These are phyloP conservation scores for Scortechinia acanthostroma DNA, from an alignment of 2,329 filamentous ascomycete genomes.

Conservation along the genomic window DNA sequence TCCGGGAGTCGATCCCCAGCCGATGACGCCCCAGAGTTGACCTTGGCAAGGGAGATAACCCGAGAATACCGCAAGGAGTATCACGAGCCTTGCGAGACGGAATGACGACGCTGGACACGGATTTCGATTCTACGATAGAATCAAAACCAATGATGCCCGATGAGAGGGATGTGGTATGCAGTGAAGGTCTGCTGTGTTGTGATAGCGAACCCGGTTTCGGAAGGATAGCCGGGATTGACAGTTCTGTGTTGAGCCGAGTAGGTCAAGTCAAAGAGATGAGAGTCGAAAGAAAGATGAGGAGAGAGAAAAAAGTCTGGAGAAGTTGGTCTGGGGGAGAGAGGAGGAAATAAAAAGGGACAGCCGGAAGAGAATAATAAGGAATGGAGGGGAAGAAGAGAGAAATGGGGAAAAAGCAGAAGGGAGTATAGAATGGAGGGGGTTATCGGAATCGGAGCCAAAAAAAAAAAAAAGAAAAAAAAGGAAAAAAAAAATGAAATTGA, in stretches of 20 bases:
- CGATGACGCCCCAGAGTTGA: too few species aligned
- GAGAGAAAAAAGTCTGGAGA: slow-evolving; percentile 4
- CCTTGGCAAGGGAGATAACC: too few species aligned
- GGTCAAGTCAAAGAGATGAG: not conserved
- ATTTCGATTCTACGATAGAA: too few species aligned
- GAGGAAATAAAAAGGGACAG: slow-evolving; percentile 10
- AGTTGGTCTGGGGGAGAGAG: slow-evolving; percentile 11
- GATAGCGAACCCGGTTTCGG: not conserved
- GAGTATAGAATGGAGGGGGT: not conserved
- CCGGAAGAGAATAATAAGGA: slow-evolving; percentile 7
- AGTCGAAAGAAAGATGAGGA: slow-evolving; percentile 4
- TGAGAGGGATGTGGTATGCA: not conserved
- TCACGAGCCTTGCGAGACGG: too few species aligned
- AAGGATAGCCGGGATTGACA: not conserved
- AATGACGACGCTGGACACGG: too few species aligned
- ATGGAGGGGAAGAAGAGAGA: slow-evolving; percentile 15
- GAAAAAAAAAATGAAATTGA: slow-evolving; percentile 3
- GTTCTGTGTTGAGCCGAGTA: too few species aligned
- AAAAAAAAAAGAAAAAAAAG: slow-evolving; percentile 1
- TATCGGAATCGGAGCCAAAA: slow-evolving; percentile 2
- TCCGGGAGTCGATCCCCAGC: not conserved
- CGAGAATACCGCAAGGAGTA: too few species aligned
- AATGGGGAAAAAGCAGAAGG: slow-evolving; percentile 11
- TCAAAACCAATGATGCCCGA: too few species aligned
- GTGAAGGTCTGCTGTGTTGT: not conserved